These are phyloP conservation scores for Apiotrichum gracile DNA, from an alignment of 1,284 basidiomycete genomes.

Conservation along the genomic window DNA sequence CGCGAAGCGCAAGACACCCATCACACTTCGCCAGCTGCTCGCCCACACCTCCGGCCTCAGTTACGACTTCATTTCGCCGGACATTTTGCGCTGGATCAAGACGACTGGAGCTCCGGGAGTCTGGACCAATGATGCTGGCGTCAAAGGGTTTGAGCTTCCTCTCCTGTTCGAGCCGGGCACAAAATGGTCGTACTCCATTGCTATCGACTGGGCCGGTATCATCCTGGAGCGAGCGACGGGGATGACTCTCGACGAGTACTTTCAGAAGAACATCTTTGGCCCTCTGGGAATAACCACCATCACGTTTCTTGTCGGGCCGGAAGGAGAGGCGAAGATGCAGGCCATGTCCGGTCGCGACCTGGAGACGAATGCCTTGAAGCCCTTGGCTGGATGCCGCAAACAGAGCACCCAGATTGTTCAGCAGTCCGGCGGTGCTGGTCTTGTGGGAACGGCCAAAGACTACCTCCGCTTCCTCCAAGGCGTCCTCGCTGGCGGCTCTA, in stretches of 20 bases:
- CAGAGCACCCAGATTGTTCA: not conserved
- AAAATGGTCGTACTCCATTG: slow-evolving; percentile 10
- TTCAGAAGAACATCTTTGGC: slow-evolving; percentile 32
- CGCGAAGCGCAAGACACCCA: slow-evolving; percentile 20
- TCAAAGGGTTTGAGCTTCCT: slow-evolving; percentile 16
- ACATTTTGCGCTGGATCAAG: slow-evolving; percentile 1
- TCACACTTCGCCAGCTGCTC: slow-evolving; percentile 36
- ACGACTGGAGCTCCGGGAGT: slow-evolving; percentile 15
- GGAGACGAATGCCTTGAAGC: slow-evolving; percentile 1
- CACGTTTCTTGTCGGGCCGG: slow-evolving; percentile 27
- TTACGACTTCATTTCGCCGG: not conserved
- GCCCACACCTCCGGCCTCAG: slow-evolving; percentile 25
- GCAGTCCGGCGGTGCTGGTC: slow-evolving; percentile 33
- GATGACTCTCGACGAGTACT: slow-evolving; percentile 8
- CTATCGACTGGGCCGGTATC: slow-evolving; percentile 17
- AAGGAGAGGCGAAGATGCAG: slow-evolving; percentile 13
- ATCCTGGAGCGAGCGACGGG: slow-evolving; percentile 14
- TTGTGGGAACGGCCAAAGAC: slow-evolving; percentile 34
- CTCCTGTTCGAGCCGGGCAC: slow-evolving; percentile 22
- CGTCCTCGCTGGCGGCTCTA: slow-evolving; percentile 12
- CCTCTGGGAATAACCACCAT: slow-evolving; percentile 29
- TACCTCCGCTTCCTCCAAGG: slow-evolving; percentile 32
- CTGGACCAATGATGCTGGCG: slow-evolving; percentile 14
- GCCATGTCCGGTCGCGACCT: slow-evolving; percentile 6
- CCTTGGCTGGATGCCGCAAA: not conserved